Base-by-base conservation (phyloP, 805 yeast genomes). In the Metschnikowia rubicola region DNA sequence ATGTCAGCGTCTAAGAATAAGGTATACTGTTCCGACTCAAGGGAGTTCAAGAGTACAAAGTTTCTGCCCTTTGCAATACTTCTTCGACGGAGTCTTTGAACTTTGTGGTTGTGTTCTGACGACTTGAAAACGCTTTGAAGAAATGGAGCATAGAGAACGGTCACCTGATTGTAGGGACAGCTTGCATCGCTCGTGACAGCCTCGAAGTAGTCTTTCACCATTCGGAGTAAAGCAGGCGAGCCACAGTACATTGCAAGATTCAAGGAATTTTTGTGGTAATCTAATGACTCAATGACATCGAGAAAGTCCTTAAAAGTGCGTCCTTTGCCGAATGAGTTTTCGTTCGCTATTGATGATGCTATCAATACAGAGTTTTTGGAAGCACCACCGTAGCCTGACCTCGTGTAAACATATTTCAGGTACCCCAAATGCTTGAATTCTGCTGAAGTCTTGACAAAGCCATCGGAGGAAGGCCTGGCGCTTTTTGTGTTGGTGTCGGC, bases 1-100 rank as follows among this genome's bases (percentile, higher is more conserved):
- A 71, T 61, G 46, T 71, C 76, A 2, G 74, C 61, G 49, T 71
- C 76, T 26, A 71, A 45, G 46, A 67, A 71, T 31, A 71, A 47
- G 2, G 70, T 64, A 47, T 61, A 69, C 39, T 65, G 56, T 47
- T 71, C 71, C 21, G 52, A 44, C 13, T 47, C 54, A 37, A 71
- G 53, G 5, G 65, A 56, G 36, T 59, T 58, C 41, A 59, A 50
- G 29, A 69, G 47, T 5, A 66, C 54, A 54, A 67, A 70, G 55
- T 71, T 71, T 47, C 76, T 57, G 9, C 67, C 57, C 30, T 67
- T 54, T 13, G 75, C 74, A 29, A 70, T 67, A 19, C 60, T 54
- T 41, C 73, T 54, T 28, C 76, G 56, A 32, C 76, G 57, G 15
- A 52, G 46, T 44, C 71, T 53, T 52, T 73, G 75, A 8, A 68